phyloP scores from a whole-genome alignment of 2,329 filamentous ascomycete species.

The Calonectria leucothoes region DNA sequence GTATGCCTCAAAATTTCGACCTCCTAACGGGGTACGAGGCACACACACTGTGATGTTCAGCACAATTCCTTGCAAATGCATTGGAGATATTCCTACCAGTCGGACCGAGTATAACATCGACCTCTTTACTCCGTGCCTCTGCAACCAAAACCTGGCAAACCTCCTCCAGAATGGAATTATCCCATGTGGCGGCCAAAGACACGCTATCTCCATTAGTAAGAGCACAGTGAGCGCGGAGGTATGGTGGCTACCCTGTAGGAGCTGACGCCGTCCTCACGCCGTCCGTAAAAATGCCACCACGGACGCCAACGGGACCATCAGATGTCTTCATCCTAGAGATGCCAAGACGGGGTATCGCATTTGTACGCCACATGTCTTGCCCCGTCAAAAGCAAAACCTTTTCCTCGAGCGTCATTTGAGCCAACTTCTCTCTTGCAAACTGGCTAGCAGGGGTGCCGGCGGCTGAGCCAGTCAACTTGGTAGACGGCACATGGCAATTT shows the following conservation, averaged over 20 bases:
- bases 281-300: constrained; percentile 26
- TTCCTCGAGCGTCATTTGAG: constrained; percentile 24
- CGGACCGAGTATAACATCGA: constrained; percentile 25
- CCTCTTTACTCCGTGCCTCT: constrained; percentile 30
- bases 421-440: constrained; percentile 14
- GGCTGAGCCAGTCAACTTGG: background rate
- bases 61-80: background rate
- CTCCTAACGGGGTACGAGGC: constrained; percentile 47
- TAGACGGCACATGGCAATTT: background rate
- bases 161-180: constrained; percentile 1
- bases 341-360: constrained; percentile 1
- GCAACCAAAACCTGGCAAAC: constrained; percentile 24
- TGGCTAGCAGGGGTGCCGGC: background rate
- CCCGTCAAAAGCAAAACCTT: constrained; percentile 20
- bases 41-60: constrained; percentile 13
- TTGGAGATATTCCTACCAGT: background rate
- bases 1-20: constrained; percentile 53
- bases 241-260: constrained; percentile 18
- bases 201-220: constrained; percentile 6
- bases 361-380: constrained; percentile 22
- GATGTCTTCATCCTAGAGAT: constrained; percentile 29
- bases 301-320: constrained; percentile 25
- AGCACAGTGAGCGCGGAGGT: too few relatives aligned
- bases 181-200: constrained; percentile 27
- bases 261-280: constrained; percentile 24